Evolutionary conservation across 176 grass and related monocot species (phyloP), one percentile per base, ranked within the genome.

Genomic region (Oryza nivara): DNA sequence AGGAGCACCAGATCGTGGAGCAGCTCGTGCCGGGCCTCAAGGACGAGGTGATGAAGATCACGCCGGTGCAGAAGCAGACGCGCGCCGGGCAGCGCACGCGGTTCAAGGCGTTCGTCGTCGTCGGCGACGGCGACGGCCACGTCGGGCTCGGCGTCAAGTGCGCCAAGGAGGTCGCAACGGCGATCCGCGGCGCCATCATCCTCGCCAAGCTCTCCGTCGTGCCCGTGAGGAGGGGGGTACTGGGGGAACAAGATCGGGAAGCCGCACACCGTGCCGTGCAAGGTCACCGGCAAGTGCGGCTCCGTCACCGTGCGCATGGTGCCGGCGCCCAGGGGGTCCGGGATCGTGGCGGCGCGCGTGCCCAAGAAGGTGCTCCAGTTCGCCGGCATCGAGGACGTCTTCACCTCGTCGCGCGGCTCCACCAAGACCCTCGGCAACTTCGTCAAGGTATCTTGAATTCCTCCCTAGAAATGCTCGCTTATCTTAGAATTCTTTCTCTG

Each of bases 1-100:
- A 97, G 89, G 94, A 97, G 72, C 94, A 97, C 86, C 91, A 93
- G 65, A 97, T 97, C 85, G 79, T 97, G 25, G 94, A 97, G 44
- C 1, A 2, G 22, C 89, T 97, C 13, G 49, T 86, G 9, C 87
- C 85, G 0, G 76, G 85, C 0, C 89, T 97, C 79, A 97, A 97
- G 92, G 94, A 97, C 84, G 94, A 97, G 91, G 94, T 97, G 8
- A 97, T 97, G 94, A 97, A 97, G 89, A 97, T 97, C 60, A 97
- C 89, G 1, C 94, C 94, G 0, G 94, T 97, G 0, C 94, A 97
- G 87, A 97, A 97, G 87, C 94, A 97, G 82, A 97, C 94, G 32
- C 94, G 94, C 56, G 94, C 94, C n/a, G 94, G 94, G 3, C 94
- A 97, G 79, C 87, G 94, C 61, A 97, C 94, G 19, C 82, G 94